Conservation (phyloP, 495 filamentous ascomycete species). For the Neurospora sp. region DNA sequence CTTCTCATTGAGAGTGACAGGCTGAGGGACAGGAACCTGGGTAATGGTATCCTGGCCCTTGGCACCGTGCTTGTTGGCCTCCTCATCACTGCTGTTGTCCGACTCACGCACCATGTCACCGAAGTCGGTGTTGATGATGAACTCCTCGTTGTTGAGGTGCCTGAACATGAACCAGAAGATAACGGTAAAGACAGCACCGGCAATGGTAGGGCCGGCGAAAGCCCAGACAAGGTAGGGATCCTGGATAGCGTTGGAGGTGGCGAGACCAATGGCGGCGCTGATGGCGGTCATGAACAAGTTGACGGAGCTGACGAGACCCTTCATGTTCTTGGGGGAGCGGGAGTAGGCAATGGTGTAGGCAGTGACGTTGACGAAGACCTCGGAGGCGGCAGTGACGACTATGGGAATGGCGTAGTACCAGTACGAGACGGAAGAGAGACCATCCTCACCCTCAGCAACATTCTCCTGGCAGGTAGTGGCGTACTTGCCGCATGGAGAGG, state of each 20-base stretch:
- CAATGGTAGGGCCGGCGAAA: conserved; percentile 39
- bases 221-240: conserved; percentile 52
- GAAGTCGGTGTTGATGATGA: conserved; percentile 28
- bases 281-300: conserved; percentile 48
- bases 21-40: background rate
- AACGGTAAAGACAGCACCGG: conserved; percentile 28
- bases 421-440: conserved; percentile 33
- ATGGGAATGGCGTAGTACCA: conserved; percentile 35
- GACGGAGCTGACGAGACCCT: conserved; percentile 49
- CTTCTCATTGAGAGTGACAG: background rate
- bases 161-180: conserved; percentile 40
- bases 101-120: conserved; percentile 27
- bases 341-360: conserved; percentile 63
- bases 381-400: conserved; percentile 46
- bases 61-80: conserved; percentile 3
- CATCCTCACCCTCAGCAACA: conserved; percentile 26
- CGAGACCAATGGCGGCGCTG: conserved; percentile 47
- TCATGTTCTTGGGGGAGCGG: conserved; percentile 58
- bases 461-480: conserved; percentile 30
- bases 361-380: conserved; percentile 61
- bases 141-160: conserved; percentile 37
- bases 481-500: conserved; percentile 37
- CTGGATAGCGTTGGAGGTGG: conserved; percentile 43
- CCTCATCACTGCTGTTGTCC: conserved; percentile 32
- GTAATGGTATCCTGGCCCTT: background rate